phyloP scores from a whole-genome alignment of 1,284 basidiomycete genomes.

The Ceratobasidium sp. region DNA sequence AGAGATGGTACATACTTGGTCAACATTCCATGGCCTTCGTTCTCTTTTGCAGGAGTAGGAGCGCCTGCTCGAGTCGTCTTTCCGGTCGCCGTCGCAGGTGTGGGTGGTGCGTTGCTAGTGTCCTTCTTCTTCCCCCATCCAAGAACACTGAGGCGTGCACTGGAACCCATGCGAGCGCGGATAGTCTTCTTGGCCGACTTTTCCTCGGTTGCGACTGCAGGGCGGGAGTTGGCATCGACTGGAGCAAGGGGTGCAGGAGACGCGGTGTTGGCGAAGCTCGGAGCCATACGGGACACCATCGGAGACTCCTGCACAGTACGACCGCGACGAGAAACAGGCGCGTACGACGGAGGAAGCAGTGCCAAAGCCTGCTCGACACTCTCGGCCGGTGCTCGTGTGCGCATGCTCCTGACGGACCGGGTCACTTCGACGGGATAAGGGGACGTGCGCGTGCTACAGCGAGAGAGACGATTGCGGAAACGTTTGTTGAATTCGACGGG shows the following conservation, averaged over 20 bases:
- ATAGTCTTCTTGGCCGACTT: constrained; percentile 41
- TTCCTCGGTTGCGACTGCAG: constrained; percentile 42
- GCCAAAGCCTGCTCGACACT: constrained; percentile 57
- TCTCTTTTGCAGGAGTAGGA: constrained; percentile 32
- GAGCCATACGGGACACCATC: constrained; percentile 30
- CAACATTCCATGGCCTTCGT: constrained; percentile 23
- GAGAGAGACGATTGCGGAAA: constrained; percentile 66
- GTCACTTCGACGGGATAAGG: constrained; percentile 65
- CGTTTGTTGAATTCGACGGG: constrained; percentile 68
- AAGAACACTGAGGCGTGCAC: constrained; percentile 64
- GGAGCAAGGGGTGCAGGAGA: constrained; percentile 58
- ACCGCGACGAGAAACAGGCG: constrained; percentile 46
- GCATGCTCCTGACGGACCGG: constrained; percentile 46
- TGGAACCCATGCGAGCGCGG: constrained; percentile 66
- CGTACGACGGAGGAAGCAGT: constrained; percentile 48
- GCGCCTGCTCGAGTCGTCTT: constrained; percentile 13
- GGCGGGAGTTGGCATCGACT: constrained; percentile 52
- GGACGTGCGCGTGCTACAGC: constrained; percentile 73
- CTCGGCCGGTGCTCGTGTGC: constrained; percentile 56
- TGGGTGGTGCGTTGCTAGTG: neutral
- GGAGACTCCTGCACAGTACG: constrained; percentile 41
- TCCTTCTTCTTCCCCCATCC: constrained; percentile 70
- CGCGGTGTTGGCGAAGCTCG: constrained; percentile 46
- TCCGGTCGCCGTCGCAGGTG: neutral
- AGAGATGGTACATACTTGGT: constrained; percentile 3